These are phyloP conservation scores for Antarctomyces pellizariae DNA, from an alignment of 495 filamentous ascomycete species.

Conservation along the genomic window DNA sequence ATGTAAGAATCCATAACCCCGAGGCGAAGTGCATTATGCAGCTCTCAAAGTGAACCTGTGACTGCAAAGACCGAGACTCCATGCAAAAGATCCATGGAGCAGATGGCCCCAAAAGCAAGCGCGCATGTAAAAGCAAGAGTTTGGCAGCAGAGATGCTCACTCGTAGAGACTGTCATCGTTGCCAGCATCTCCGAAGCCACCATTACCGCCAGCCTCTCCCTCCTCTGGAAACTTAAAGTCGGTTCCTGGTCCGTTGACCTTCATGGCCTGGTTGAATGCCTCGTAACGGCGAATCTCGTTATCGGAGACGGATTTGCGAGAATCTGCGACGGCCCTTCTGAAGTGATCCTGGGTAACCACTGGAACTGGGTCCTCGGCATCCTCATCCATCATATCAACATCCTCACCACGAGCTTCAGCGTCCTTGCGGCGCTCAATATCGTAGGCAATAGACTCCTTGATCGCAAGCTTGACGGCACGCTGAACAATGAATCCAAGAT, in stretches of 20 bases:
- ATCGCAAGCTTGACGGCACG: constrained; percentile 98
- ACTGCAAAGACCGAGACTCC: no score
- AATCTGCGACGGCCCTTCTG: constrained; percentile 91
- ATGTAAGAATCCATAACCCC: no score
- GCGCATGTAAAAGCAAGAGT: no score
- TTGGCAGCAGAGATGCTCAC: no score
- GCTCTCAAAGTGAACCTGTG: no score
- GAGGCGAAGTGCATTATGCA: no score
- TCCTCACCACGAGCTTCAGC: constrained; percentile 70
- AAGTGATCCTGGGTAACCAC: constrained; percentile 91
- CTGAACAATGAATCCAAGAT: constrained; percentile 97
- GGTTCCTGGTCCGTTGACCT: constrained; percentile 80
- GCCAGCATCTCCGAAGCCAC: constrained; percentile 56
- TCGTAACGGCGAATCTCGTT: constrained; percentile 96
- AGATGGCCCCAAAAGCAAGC: no score
- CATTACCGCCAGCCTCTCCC: constrained; percentile 29
- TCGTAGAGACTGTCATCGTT: constrained; percentile 77
- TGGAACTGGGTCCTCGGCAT: constrained; percentile 84
- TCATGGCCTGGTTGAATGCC: constrained; percentile 96
- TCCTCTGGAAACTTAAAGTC: constrained; percentile 91
- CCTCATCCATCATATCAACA: constrained; percentile 58
- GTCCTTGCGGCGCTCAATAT: constrained; percentile 73
- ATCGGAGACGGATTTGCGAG: constrained; percentile 80
- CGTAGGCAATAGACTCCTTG: constrained; percentile 78
- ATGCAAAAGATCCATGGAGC: no score